Conservation (phyloP, 805 yeast genomes). For the Yarrowia osloensis region DNA sequence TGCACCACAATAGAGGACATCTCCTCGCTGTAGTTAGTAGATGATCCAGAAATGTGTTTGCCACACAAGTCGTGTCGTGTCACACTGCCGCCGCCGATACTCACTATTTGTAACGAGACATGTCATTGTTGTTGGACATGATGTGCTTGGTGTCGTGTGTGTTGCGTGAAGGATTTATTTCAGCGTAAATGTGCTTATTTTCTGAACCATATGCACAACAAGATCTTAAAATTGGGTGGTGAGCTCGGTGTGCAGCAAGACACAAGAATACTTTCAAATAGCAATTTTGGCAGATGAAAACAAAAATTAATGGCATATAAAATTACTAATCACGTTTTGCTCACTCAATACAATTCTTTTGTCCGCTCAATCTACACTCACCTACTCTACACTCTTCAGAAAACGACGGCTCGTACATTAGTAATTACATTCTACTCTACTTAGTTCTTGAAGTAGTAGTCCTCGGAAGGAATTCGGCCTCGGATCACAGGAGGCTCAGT, state of each 20-base stretch:
- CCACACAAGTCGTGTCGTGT: not conserved
- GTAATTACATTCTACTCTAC: slow-evolving; percentile 22
- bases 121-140: slow-evolving; percentile 32
- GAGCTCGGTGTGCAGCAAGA: not conserved
- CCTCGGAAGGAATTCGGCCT: slow-evolving; percentile 95
- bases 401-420: slow-evolving; percentile 6
- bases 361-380: too few species aligned
- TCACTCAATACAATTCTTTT: too few species aligned
- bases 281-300: not conserved
- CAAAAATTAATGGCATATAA: not conserved
- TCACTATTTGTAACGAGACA: slow-evolving; percentile 35
- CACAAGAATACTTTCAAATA: too few species aligned
- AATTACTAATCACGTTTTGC: too few species aligned
- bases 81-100: not conserved
- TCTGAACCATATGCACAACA: slow-evolving; percentile 6
- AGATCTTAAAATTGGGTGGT: slow-evolving; percentile 12
- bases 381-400: not conserved
- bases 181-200: slow-evolving; percentile 13
- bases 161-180: slow-evolving; percentile 12
- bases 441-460: slow-evolving; percentile 68
- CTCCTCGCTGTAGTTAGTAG: slow-evolving; percentile 35
- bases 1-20: slow-evolving; percentile 73
- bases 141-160: slow-evolving; percentile 1
- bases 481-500: slow-evolving; percentile 88
- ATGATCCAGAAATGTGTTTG: not conserved